Evolutionary conservation across 2,329 filamentous ascomycete species (phyloP).

Genomic region (Neodidymelliopsis sp.): DNA sequence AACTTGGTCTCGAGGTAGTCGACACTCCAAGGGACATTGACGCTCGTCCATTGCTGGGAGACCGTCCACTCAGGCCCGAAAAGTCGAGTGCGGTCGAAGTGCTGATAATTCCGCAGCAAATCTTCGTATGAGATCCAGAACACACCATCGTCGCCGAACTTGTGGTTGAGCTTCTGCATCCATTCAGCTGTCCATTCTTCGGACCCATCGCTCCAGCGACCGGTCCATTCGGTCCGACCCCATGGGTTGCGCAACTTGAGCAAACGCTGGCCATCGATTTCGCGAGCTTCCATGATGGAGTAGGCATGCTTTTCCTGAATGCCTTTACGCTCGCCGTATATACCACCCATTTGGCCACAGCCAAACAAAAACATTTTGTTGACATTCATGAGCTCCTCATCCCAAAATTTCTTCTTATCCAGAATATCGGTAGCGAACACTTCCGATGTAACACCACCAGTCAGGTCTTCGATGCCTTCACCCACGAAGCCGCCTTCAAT

Average conservation of each 20-base stretch:
- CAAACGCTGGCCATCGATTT: slow-evolving; percentile 65
- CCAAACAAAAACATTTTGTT: slow-evolving; percentile 82
- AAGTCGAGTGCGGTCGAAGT: slow-evolving; percentile 67
- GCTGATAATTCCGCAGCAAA: slow-evolving; percentile 64
- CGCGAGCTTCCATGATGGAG: slow-evolving; percentile 66
- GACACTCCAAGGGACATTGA: slow-evolving; percentile 67
- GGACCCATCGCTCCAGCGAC: slow-evolving; percentile 82
- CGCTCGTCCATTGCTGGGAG: slow-evolving; percentile 67
- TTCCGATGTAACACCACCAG: slow-evolving; percentile 74
- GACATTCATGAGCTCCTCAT: slow-evolving; percentile 78
- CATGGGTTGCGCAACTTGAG: slow-evolving; percentile 71
- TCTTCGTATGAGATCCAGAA: slow-evolving; percentile 70
- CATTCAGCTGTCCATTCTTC: slow-evolving; percentile 85
- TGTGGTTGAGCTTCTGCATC: slow-evolving; percentile 74
- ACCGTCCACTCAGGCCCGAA: slow-evolving; percentile 68
- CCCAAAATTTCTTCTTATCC: slow-evolving; percentile 84
- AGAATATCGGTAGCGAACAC: slow-evolving; percentile 74
- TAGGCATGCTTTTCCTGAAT: slow-evolving; percentile 62
- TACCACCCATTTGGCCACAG: slow-evolving; percentile 70
- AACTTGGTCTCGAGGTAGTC: slow-evolving; percentile 69
- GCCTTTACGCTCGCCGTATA: slow-evolving; percentile 63
- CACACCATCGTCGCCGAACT: slow-evolving; percentile 77
- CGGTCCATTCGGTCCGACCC: slow-evolving; percentile 82
- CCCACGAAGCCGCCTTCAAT: slow-evolving; percentile 78
- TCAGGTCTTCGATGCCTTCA: slow-evolving; percentile 66